These are phyloP conservation scores for Amanita phalloides DNA, from an alignment of 768 basidiomycete species.

Conservation along the genomic window DNA sequence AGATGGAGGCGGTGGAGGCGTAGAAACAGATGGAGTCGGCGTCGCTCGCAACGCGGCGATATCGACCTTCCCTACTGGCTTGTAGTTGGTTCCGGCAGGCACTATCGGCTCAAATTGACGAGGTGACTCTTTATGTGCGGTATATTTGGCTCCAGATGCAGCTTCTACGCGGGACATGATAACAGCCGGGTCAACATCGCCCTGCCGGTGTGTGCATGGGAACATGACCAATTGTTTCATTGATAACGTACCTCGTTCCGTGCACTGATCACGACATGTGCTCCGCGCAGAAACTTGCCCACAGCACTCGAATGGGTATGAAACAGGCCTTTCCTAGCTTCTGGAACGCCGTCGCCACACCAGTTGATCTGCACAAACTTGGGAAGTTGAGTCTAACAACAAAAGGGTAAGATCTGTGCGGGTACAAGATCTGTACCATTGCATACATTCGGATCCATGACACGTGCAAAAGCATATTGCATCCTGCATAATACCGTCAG, in stretches of 20 bases:
- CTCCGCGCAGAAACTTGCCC: constrained; percentile 67
- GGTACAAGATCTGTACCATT: neutral
- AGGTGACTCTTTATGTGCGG: constrained; percentile 66
- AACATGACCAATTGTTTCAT: neutral
- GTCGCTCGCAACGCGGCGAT: constrained; percentile 48
- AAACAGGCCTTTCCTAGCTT: constrained; percentile 85
- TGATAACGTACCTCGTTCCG: constrained; percentile 61
- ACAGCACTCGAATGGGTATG: constrained; percentile 80
- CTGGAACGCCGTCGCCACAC: constrained; percentile 97
- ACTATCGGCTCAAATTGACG: constrained; percentile 71
- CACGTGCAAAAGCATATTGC: constrained; percentile 85
- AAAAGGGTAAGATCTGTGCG: neutral
- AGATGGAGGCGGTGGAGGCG: constrained; percentile 28
- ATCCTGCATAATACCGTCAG: constrained; percentile 40
- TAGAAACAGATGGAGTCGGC: constrained; percentile 22
- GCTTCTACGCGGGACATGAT: constrained; percentile 86
- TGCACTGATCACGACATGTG: constrained; percentile 80
- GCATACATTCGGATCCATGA: constrained; percentile 76
- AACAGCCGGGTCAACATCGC: constrained; percentile 67
- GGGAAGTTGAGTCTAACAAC: constrained; percentile 59
- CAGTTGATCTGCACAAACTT: constrained; percentile 96
- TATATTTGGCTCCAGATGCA: constrained; percentile 87
- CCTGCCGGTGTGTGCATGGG: constrained; percentile 25
- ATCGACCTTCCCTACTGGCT: constrained; percentile 65
- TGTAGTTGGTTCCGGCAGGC: constrained; percentile 70